Evolutionary conservation across 106 monocot species (phyloP), one percentile per base, ranked within the genome.

Genomic region (Cymbidium sinense): DNA sequence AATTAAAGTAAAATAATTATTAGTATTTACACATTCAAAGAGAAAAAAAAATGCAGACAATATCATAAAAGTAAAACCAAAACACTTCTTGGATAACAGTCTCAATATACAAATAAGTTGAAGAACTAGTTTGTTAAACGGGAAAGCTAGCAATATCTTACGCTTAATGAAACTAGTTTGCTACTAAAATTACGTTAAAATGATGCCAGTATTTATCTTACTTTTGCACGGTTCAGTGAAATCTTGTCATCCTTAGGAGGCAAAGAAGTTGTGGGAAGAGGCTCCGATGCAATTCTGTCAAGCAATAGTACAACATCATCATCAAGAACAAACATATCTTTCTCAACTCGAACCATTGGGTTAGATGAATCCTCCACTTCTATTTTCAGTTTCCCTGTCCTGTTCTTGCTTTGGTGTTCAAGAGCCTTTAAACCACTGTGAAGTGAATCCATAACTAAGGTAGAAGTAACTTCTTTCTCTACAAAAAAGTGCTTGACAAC

Each of bases 381-480:
- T 18, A 77, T 41, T 43, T 52, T 88, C 34, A 54, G 29, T 62
- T 11, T 79, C 52, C 86, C 89, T 77, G 84, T 88, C 54, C 79
- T 87, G 77, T 79, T 87, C 80, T 88, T 87, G 83, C 84, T 93
- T 80, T 92, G 94, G 69, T 47, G 82, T 76, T 95, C 94, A 70
- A 99, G 87, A 78, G 90, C 88, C 76, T 82, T 94, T 31, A 99
- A 55, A 44, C 98, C 98, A 83, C 98, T 92, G 35, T 99, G 90
- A 0, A 99, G 88, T 23, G 90, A 94, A 86, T 99, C 98, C 92
- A 99, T 99, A 39, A 99, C 92, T 82, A 99, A 83, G 35, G 98
- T 99, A 35, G 98, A 99, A 61, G 98, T 99, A 17, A 95, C 98
- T 78, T 99, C 98, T 83, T 99, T 94, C 81, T 99, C 98, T 28